Percentiles rank a stretch among this genome's conserved stretches.
Evolutionary conservation across 306 rosid genomes (phyloP).

Genomic region (Cercis canadensis): DNA sequence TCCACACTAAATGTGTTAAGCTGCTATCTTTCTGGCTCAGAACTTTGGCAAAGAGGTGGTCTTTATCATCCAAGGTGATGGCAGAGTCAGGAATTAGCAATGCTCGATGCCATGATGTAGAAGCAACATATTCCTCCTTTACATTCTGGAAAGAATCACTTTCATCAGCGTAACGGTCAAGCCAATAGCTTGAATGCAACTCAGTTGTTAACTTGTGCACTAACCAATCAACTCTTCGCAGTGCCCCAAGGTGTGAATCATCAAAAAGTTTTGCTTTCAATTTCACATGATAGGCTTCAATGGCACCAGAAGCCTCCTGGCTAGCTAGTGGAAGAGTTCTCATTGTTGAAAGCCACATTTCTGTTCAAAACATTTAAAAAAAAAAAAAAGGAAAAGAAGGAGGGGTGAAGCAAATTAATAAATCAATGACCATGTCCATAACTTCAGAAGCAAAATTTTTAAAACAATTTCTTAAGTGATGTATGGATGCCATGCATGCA

Average conservation of each 20-base stretch:
- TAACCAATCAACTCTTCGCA: constrained; percentile 95
- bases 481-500: constrained; percentile 10
- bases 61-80: constrained; percentile 64
- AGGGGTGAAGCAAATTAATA: constrained; percentile 15
- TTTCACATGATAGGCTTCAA: constrained; percentile 89
- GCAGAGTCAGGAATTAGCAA: constrained; percentile 78
- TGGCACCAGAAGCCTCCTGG: constrained; percentile 94
- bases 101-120: constrained; percentile 93
- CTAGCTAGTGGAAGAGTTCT: constrained; percentile 82
- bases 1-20: constrained; percentile 74
- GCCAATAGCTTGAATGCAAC: constrained; percentile 92
- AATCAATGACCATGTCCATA: constrained; percentile 16
- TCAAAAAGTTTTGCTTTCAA: constrained; percentile 88
- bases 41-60: constrained; percentile 74
- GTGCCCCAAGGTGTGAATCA: constrained; percentile 94
- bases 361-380: constrained; percentile 50
- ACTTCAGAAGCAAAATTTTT: constrained; percentile 17
- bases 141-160: constrained; percentile 88
- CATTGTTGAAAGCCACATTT: constrained; percentile 95
- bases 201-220: constrained; percentile 94
- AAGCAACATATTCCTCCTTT: constrained; percentile 85
- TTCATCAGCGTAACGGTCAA: constrained; percentile 91
- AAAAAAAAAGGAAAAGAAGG: background rate
- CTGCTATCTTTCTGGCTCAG: constrained; percentile 68
- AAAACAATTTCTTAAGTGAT: constrained; percentile 1